Evolutionary conservation across 768 basidiomycete species (phyloP).

Genomic region (Porphyrellus cyaneotinctus): DNA sequence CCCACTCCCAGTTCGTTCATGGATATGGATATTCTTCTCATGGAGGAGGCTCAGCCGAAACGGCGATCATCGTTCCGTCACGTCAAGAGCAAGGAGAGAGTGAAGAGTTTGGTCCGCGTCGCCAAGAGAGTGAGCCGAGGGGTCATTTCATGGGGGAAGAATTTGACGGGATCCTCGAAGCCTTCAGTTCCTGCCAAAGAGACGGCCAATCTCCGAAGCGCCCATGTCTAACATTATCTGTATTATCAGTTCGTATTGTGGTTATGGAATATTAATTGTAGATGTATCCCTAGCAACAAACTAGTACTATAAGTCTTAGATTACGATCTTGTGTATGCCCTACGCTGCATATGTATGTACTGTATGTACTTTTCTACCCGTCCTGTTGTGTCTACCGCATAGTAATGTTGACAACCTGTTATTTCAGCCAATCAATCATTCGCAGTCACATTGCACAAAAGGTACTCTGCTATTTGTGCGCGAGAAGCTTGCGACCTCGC

Average conservation of each 20-base stretch:
- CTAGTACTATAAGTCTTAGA: conserved; percentile 8
- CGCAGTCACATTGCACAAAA: too few species aligned
- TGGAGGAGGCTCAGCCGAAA: conserved; percentile 4
- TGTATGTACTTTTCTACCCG: neutral
- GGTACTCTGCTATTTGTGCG: too few species aligned
- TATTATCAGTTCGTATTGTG: conserved; percentile 9
- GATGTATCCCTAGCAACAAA: conserved; percentile 26
- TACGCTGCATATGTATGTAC: conserved; percentile 1
- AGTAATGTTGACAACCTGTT: conserved; percentile 5
- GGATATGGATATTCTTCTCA: conserved; percentile 30
- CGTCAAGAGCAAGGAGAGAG: conserved; percentile 10
- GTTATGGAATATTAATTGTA: neutral
- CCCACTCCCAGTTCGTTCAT: conserved; percentile 26
- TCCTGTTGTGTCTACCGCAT: conserved; percentile 6
- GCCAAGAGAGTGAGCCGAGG: conserved; percentile 28
- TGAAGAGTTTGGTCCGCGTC: conserved; percentile 18
- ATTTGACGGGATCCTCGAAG: conserved; percentile 18
- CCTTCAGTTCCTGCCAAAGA: neutral
- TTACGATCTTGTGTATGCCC: conserved; percentile 5
- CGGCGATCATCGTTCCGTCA: conserved; percentile 13
- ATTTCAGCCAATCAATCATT: too few species aligned
- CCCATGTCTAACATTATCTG: conserved; percentile 8
- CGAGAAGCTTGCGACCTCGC: too few species aligned
- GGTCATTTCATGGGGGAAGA: conserved; percentile 30
- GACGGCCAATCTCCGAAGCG: neutral